Evolutionary conservation across 2,329 filamentous ascomycete genomes (phyloP).

Genomic region (Penicillium sp.): DNA sequence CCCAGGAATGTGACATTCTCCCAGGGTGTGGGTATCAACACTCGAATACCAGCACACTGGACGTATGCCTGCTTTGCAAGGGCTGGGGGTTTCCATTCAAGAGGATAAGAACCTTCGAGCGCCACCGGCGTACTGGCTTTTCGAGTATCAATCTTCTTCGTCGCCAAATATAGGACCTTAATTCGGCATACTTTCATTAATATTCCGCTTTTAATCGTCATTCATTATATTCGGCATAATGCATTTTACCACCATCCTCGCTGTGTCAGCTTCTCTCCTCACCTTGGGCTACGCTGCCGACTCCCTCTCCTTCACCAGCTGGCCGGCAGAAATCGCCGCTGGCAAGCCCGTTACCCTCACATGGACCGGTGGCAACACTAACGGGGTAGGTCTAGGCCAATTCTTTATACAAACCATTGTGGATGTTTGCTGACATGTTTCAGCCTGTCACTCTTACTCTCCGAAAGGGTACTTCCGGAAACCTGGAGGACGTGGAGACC

Average conservation of each 20-base stretch:
- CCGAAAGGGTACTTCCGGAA: slow-evolving; percentile 51
- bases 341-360: slow-evolving; percentile 52
- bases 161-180: slow-evolving; percentile 3
- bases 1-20: slow-evolving; percentile 27
- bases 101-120: slow-evolving; percentile 21
- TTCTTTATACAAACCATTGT: neutral
- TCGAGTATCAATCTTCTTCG: slow-evolving; percentile 5
- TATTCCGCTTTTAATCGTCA: slow-evolving; percentile 1
- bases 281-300: slow-evolving; percentile 50
- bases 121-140: slow-evolving; percentile 11
- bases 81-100: slow-evolving; percentile 1
- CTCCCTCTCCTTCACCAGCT: slow-evolving; percentile 52
- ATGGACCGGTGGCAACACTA: slow-evolving; percentile 47
- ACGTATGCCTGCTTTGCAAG: slow-evolving; percentile 8
- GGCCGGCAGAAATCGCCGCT: slow-evolving; percentile 49
- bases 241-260: slow-evolving; percentile 53
- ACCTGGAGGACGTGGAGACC: slow-evolving; percentile 53
- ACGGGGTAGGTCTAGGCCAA: slow-evolving; percentile 24
- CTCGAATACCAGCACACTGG: slow-evolving; percentile 13
- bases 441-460: slow-evolving; percentile 58
- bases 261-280: slow-evolving; percentile 44
- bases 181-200: slow-evolving; percentile 16
- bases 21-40: slow-evolving; percentile 10
- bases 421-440: neutral
- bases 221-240: slow-evolving; percentile 39